These are phyloP conservation scores for Gypsophila paniculata DNA, from an alignment of 179 eudicot species.

Conservation along the genomic window DNA sequence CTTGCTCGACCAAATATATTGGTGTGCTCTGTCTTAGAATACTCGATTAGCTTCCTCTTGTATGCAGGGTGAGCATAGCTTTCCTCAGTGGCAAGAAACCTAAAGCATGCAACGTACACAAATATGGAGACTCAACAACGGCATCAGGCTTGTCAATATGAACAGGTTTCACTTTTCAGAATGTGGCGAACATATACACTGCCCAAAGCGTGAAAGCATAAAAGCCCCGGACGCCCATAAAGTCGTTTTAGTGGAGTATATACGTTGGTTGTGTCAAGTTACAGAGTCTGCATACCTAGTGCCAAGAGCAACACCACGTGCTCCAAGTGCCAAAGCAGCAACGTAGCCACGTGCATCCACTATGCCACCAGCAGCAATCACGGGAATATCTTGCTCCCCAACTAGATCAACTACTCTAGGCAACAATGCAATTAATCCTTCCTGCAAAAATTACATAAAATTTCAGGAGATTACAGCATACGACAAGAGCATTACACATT, in stretches of 20 bases:
- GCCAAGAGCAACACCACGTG: conserved; percentile 80
- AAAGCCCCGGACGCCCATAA: neutral
- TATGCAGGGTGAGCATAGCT: conserved; percentile 81
- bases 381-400: conserved; percentile 51
- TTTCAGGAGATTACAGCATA: conserved; percentile 1
- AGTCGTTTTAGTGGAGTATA: neutral
- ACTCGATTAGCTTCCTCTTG: conserved; percentile 71
- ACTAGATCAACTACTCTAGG: conserved; percentile 76
- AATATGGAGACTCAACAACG: neutral
- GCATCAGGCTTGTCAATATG: too few species aligned
- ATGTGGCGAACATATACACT: too few species aligned
- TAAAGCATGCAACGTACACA: conserved; percentile 19
- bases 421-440: conserved; percentile 59
- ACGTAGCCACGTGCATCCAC: conserved; percentile 86
- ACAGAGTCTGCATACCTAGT: conserved; percentile 50
- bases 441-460: conserved; percentile 36
- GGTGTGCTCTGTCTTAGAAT: conserved; percentile 63
- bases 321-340: conserved; percentile 92
- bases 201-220: neutral
- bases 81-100: conserved; percentile 82
- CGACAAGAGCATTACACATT: neutral
- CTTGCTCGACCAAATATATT: conserved; percentile 83
- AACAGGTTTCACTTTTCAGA: too few species aligned
- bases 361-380: conserved; percentile 94
- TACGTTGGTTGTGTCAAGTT: neutral